These are phyloP conservation scores for Jaltomata sinuosa DNA, from an alignment of 257 asterid genomes.

Conservation along the genomic window DNA sequence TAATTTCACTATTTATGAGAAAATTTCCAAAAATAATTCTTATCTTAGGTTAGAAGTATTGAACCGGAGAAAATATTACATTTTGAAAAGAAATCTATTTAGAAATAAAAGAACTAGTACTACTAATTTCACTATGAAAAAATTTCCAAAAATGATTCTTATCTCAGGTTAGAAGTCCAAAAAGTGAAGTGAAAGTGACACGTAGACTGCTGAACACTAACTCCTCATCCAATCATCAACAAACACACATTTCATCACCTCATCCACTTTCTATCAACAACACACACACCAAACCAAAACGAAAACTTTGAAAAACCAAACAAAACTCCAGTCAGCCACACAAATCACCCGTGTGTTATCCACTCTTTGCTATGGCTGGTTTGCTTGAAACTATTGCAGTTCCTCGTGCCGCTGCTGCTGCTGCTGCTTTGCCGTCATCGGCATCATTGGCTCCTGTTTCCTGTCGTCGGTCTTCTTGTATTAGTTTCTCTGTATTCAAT, in stretches of 20 bases:
- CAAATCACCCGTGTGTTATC: background rate
- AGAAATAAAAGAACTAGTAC: too few relatives aligned
- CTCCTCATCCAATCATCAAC: slow-evolving; percentile 11
- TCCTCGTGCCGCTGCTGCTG: slow-evolving; percentile 64
- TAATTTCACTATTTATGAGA: too few relatives aligned
- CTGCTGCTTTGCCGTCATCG: slow-evolving; percentile 40
- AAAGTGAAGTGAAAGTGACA: background rate
- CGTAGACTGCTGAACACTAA: background rate
- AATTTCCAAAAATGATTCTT: too few relatives aligned
- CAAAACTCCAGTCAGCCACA: slow-evolving; percentile 18
- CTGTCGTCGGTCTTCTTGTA: slow-evolving; percentile 22
- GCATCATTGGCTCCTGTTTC: slow-evolving; percentile 36
- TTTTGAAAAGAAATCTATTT: too few relatives aligned
- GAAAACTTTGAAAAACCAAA: background rate
- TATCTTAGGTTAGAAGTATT: too few relatives aligned
- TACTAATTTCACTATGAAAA: too few relatives aligned
- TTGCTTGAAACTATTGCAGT: slow-evolving; percentile 55
- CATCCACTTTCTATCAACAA: background rate
- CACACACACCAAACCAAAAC: background rate
- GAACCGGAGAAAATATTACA: too few relatives aligned
- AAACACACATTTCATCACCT: background rate
- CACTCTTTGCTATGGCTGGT: slow-evolving; percentile 44
- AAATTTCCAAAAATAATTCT: too few relatives aligned
- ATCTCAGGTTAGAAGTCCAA: too few relatives aligned
- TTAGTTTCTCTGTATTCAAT: slow-evolving; percentile 43